Base-by-base conservation (phyloP, 306 rosid species). In the Castanospermum australe region DNA sequence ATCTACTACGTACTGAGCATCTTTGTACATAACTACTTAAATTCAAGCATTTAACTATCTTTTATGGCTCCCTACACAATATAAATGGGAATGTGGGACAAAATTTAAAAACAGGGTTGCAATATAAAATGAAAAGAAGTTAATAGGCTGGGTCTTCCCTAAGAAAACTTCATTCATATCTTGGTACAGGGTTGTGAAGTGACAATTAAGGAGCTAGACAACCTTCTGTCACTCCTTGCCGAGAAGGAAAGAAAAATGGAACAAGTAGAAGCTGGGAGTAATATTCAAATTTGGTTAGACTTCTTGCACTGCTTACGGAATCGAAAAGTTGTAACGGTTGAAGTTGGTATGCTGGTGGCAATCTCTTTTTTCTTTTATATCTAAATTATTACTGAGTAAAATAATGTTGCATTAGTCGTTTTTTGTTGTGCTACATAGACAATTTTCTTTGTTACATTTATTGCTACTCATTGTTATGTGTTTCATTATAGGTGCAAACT, bases 211-310 rank as follows among this genome's bases (percentile, higher is more conserved):
- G 99, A 93, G 87, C 72, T 95, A 18, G 96, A 95, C 86, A 81
- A 85, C 74, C 93, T 95, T 71, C 83, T 95, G 87, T 77, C 79
- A 47, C 88, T 95, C 66, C 92, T 95, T 65, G 61, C 94, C 4
- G 98, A 95, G 77, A 95, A 93, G 87, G 93, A 93, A 89, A 90
- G 94, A 85, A 95, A 95, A 87, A 95, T 93, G 96, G 97, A 95
- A 79, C 99, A 95, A 85, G 99, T 93, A 85, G 98, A 93, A 84
- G 93, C 99, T 5, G 96, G 90, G 81, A 88, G 94, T 91, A 95
- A 95, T 79, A 89, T 95, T 98, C 94, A 95, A 83, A 91, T 95
- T 67, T 81, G 93, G 82, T 78, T 92, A 5, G 98, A 93, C 71
- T 95, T 95, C 87, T 86, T 95, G 89, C 88, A 90, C 81, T 90